Evolutionary conservation across 129 eudicot species (phyloP).

Genomic region (Centrapalus pauciflorus): DNA sequence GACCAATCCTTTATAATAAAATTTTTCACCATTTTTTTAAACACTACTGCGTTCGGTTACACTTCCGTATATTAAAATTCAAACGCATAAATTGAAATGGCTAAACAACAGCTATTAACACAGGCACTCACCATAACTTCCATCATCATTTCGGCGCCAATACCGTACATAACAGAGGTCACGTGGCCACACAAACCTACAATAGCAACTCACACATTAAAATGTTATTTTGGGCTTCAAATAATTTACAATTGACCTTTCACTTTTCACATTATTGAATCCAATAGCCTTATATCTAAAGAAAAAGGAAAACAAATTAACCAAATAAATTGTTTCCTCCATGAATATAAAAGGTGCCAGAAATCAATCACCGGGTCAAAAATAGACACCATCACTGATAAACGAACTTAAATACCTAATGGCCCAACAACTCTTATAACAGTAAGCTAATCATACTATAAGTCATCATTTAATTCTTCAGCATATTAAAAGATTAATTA

Average conservation of each 20-base stretch:
- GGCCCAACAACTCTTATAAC: not conserved
- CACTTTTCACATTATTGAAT: not conserved
- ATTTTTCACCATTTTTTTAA: too few species aligned
- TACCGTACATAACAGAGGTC: constrained; percentile 98
- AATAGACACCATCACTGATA: not conserved
- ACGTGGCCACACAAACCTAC: constrained; percentile 98
- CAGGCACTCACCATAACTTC: constrained; percentile 77
- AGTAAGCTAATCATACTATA: not conserved
- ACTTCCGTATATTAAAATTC: not conserved
- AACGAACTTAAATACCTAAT: not conserved
- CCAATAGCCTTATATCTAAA: not conserved
- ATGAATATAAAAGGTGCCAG: not conserved
- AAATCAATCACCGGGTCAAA: constrained; percentile 2
- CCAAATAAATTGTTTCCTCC: not conserved
- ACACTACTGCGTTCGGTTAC: too few species aligned
- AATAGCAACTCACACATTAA: constrained; percentile 15
- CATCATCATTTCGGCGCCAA: constrained; percentile 99
- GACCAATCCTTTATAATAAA: too few species aligned
- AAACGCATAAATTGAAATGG: constrained; percentile 3
- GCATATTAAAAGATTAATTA: not conserved
- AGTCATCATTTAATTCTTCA: not conserved
- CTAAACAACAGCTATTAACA: not conserved
- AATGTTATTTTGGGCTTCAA: constrained; percentile 7
- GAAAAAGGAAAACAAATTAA: not conserved
- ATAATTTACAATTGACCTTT: constrained; percentile 10